Conservation (phyloP, 345 rosid genomes). For the Aegle marmelos region DNA sequence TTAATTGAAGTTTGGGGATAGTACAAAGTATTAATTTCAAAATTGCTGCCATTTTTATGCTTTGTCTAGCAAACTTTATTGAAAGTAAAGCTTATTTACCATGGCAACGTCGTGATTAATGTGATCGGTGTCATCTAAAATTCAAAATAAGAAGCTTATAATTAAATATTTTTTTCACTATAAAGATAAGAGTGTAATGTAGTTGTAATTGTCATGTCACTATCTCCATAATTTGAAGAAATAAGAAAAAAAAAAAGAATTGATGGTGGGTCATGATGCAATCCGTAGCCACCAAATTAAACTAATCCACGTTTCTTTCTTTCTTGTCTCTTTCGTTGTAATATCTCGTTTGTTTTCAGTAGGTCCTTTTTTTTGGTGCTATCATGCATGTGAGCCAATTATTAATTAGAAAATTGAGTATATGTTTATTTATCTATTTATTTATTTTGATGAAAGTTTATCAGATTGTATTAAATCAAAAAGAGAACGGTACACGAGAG, state of each 20-base stretch:
- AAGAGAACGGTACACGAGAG: no score
- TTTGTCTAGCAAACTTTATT: background rate
- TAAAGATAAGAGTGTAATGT: background rate
- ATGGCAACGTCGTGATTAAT: background rate
- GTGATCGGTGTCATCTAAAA: no score
- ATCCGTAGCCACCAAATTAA: background rate
- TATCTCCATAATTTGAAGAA: slow-evolving; percentile 8
- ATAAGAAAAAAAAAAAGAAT: background rate
- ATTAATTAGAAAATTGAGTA: background rate
- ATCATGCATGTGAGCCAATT: no score
- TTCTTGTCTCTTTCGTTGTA: no score
- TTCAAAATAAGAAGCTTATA: background rate
- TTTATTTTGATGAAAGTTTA: no score
- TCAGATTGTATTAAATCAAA: no score
- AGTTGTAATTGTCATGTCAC: background rate
- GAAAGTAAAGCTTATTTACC: background rate
- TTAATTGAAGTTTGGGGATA: background rate
- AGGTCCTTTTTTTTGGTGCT: no score
- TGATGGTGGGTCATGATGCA: background rate
- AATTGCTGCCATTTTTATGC: background rate
- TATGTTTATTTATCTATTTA: no score
- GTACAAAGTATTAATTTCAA: background rate
- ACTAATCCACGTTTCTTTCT: no score
- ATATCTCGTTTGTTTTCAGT: no score
- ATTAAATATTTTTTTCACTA: background rate